Conservation (phyloP, 2,329 filamentous ascomycete species). For the Coniochaeta prunicola region DNA sequence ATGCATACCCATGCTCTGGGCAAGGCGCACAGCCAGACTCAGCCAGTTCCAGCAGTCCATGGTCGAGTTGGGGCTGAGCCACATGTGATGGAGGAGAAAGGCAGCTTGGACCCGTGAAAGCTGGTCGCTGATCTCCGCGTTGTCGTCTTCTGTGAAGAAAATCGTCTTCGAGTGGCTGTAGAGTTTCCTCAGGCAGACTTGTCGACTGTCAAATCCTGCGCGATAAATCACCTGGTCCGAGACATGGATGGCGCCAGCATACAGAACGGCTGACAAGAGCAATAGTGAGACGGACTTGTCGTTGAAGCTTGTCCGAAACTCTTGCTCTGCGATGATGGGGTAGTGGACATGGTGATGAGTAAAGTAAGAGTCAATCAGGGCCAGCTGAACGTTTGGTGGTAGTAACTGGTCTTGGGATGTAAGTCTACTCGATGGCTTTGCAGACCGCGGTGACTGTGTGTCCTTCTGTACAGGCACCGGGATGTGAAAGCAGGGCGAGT, state of each 20-base stretch:
- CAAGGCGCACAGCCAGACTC: neutral
- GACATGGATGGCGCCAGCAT: slow-evolving; percentile 2
- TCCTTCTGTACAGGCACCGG: neutral
- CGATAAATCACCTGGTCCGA: slow-evolving; percentile 2
- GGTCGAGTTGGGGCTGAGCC: slow-evolving; percentile 2
- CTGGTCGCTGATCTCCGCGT: slow-evolving; percentile 1
- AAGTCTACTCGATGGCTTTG: neutral
- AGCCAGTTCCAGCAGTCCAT: slow-evolving; percentile 5
- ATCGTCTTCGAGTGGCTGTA: slow-evolving; percentile 1
- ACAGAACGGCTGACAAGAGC: neutral
- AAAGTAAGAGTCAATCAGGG: slow-evolving; percentile 2
- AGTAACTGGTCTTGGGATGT: neutral
- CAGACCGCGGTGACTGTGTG: neutral
- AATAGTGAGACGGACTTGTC: neutral
- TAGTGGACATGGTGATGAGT: slow-evolving; percentile 1
- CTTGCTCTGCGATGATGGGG: slow-evolving; percentile 2
- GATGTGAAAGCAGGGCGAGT: neutral
- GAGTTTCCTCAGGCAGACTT: slow-evolving; percentile 2
- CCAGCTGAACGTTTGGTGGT: neutral
- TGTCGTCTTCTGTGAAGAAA: slow-evolving; percentile 2
- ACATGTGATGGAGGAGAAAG: slow-evolving; percentile 4
- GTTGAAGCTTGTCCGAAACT: neutral
- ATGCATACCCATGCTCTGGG: slow-evolving; percentile 5
- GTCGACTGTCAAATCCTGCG: slow-evolving; percentile 1
- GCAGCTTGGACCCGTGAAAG: slow-evolving; percentile 1